phyloP scores from a whole-genome alignment of 2,329 filamentous ascomycete species.

The Beauveria pseudobassiana region DNA sequence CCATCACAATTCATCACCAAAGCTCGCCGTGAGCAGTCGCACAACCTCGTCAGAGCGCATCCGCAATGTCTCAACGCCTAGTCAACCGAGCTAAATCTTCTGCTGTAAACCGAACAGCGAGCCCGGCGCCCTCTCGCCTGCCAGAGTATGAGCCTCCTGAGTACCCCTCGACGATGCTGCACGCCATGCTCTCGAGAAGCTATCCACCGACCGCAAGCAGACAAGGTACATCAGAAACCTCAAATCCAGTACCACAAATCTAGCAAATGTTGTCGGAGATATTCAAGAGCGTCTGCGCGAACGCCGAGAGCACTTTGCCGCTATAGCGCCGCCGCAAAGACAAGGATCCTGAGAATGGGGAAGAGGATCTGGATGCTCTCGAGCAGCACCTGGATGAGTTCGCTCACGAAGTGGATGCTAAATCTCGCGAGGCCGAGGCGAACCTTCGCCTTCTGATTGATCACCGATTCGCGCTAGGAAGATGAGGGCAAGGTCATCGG shows the following conservation, averaged over 20 bases:
- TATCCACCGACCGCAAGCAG: conserved; percentile 34
- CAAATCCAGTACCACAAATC: conserved; percentile 33
- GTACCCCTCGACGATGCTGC: conserved; percentile 33
- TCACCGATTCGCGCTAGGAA: conserved; percentile 38
- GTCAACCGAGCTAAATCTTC: conserved; percentile 19
- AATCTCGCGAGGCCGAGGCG: conserved; percentile 39
- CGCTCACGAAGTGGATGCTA: conserved; percentile 29
- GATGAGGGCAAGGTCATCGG: conserved; percentile 37
- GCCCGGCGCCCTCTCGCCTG: conserved; percentile 24
- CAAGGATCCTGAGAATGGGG: conserved; percentile 26
- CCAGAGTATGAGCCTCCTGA: conserved; percentile 43
- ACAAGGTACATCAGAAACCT: conserved; percentile 40
- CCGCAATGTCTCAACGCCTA: conserved; percentile 26
- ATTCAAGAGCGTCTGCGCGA: conserved; percentile 40
- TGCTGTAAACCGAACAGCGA: conserved; percentile 12
- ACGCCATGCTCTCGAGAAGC: conserved; percentile 32
- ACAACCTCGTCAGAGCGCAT: neutral
- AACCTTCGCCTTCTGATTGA: conserved; percentile 44
- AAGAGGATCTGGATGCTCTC: conserved; percentile 28
- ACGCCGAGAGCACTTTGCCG: conserved; percentile 27
- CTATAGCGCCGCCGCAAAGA: conserved; percentile 29
- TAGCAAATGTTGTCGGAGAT: conserved; percentile 38
- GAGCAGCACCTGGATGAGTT: conserved; percentile 33
- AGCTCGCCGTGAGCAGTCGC: neutral
- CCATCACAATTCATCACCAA: neutral